These are phyloP conservation scores for Atkinsonella hypoxylon DNA, from an alignment of 2,329 filamentous ascomycete species.

Conservation along the genomic window DNA sequence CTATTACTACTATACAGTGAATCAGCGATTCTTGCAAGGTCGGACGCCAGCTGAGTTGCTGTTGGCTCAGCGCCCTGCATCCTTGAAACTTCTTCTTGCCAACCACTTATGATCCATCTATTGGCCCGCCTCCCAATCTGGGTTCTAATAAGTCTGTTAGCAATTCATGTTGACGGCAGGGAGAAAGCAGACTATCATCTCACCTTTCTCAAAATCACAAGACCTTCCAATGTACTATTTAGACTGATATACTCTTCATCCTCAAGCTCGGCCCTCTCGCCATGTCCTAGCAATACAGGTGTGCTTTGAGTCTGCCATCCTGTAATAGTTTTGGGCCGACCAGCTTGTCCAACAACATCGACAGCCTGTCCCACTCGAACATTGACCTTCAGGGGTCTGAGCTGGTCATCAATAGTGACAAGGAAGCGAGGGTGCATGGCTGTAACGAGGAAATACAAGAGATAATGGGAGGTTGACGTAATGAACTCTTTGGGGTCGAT, in stretches of 20 bases:
- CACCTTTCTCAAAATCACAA: slow-evolving; percentile 96
- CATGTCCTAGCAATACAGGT: slow-evolving; percentile 87
- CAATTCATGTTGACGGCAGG: not conserved
- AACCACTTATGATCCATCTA: slow-evolving; percentile 13
- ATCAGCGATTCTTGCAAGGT: slow-evolving; percentile 7
- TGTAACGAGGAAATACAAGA: slow-evolving; percentile 93
- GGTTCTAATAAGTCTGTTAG: slow-evolving; percentile 22
- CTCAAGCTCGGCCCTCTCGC: slow-evolving; percentile 90
- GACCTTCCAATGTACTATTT: slow-evolving; percentile 80
- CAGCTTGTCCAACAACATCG: slow-evolving; percentile 93
- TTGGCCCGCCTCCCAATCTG: slow-evolving; percentile 28
- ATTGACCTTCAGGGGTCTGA: slow-evolving; percentile 89
- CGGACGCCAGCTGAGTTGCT: slow-evolving; percentile 2
- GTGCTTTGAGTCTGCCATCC: slow-evolving; percentile 99
- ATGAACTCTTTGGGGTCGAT: slow-evolving; percentile 88
- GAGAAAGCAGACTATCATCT: slow-evolving; percentile 15
- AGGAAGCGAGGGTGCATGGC: slow-evolving; percentile 97
- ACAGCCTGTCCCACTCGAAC: slow-evolving; percentile 96
- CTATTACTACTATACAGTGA: slow-evolving; percentile 25
- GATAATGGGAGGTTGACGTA: slow-evolving; percentile 63
- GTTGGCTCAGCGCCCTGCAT: not conserved
- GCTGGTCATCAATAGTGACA: slow-evolving; percentile 86
- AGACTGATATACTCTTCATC: slow-evolving; percentile 95
- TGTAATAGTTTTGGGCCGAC: slow-evolving; percentile 95
- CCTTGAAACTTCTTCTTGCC: not conserved